Base-by-base conservation (phyloP, 495 filamentous ascomycete species). In the Evernia prunastri region DNA sequence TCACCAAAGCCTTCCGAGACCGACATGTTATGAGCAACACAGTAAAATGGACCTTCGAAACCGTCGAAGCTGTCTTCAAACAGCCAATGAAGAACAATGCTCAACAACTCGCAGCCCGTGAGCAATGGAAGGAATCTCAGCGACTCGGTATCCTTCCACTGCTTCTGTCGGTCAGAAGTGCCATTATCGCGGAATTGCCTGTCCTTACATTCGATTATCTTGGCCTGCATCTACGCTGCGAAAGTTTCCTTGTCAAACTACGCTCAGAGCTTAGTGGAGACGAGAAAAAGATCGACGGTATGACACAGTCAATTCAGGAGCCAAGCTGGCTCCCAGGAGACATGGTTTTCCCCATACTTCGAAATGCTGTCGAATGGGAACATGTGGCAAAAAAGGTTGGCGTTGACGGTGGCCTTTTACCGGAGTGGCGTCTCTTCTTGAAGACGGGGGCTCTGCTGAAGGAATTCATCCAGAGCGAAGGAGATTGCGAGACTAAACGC, bases 1-100 rank as follows among this genome's bases (percentile, higher is more conserved):
- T 61, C 23, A 40, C 36, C 39, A 61, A 39, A 15, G 47, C 47
- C 25, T 61, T 61, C 59, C 35, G 47, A 31, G 47, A 61, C n/a
- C 37, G 47, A n/a, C 40, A 49, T 33, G n/a, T 61, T 23, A 39
- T 33, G 17, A 42, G 53, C 29, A 33, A 47, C 4, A 49, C 27
- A 33, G 23, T 61, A 20, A 49, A 29, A 33, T 51, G 42, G 59
- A 47, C 31, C 12, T 23, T 61, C 1, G 29, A 49, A 9, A 51
- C 43, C 8, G 29, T 49, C 47, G 59, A 61, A n/a, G 40, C 59
- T 35, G 20, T 27, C 8, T 33, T 47, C 42, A 29, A 61, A 17
- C 42, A 49, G 31, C 4, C 40, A 6, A 39, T 11, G 36, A 39
- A 39, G 36, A 39, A 39, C 36, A 11, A 39, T n/a, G 23, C 23